phyloP scores from a whole-genome alignment of 129 eudicot species.

The Solidago caesia region DNA sequence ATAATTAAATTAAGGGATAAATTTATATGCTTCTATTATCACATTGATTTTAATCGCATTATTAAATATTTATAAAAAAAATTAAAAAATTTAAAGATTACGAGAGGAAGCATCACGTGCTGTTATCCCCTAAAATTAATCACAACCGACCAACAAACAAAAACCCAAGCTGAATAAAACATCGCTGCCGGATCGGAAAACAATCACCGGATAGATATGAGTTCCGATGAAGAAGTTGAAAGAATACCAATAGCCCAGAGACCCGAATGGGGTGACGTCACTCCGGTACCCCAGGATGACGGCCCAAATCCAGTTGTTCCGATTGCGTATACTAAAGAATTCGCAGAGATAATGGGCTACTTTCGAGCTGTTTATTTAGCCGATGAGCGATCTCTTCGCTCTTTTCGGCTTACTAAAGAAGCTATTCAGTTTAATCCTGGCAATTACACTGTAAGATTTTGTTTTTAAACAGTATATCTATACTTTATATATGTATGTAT shows the following conservation, averaged over 20 bases:
- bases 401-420: conserved; percentile 66
- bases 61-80: too few relatives aligned
- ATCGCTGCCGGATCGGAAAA: too few relatives aligned
- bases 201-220: conserved; percentile 21
- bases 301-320: conserved; percentile 96
- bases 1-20: too few relatives aligned
- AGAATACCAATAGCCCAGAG: conserved; percentile 47
- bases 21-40: too few relatives aligned
- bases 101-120: too few relatives aligned
- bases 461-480: neutral
- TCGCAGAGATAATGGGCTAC: conserved; percentile 77
- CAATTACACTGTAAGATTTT: conserved; percentile 77
- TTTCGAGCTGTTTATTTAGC: conserved; percentile 85
- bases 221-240: conserved; percentile 39
- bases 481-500: neutral
- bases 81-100: too few relatives aligned
- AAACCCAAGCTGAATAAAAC: too few relatives aligned
- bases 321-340: conserved; percentile 68
- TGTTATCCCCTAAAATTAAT: too few relatives aligned
- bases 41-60: too few relatives aligned
- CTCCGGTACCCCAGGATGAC: conserved; percentile 77
- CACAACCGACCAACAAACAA: too few relatives aligned
- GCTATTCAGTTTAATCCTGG: conserved; percentile 75
- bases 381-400: conserved; percentile 73
- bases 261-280: conserved; percentile 88